Evolutionary conservation across 805 yeast genomes (phyloP).

Genomic region (Kodamaea leandrae): DNA sequence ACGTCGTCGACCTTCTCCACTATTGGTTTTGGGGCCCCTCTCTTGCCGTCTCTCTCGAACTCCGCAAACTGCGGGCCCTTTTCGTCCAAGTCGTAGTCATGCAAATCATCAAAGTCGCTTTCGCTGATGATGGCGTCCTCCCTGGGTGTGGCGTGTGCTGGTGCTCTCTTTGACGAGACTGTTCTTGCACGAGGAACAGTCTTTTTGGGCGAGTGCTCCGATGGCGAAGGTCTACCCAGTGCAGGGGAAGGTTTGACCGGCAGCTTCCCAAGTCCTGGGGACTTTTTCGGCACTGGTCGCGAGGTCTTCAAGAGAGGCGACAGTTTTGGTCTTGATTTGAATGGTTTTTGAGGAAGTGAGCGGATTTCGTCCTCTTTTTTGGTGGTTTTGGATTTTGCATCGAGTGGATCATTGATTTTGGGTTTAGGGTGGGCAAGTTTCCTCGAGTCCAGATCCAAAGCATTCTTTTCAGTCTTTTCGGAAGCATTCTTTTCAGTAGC

Average conservation of each 20-base stretch:
- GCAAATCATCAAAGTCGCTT: constrained; percentile 39
- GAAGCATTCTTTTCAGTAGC: background rate
- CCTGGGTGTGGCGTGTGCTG: constrained; percentile 4
- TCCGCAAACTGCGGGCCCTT: constrained; percentile 17
- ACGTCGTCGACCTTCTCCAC: constrained; percentile 11
- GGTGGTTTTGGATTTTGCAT: background rate
- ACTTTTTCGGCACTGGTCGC: background rate
- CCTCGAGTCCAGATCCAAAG: too few relatives aligned
- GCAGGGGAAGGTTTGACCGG: background rate
- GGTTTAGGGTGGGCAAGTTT: too few relatives aligned
- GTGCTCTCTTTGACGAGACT: constrained; percentile 3
- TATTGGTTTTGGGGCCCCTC: constrained; percentile 6
- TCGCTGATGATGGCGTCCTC: constrained; percentile 28
- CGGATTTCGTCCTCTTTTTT: background rate
- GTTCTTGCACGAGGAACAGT: background rate
- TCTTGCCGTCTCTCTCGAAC: constrained; percentile 11
- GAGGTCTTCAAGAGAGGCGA: background rate
- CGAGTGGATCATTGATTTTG: background rate
- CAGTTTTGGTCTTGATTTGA: background rate
- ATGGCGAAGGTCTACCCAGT: background rate
- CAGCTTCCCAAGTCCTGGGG: background rate
- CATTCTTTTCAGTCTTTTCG: too few relatives aligned
- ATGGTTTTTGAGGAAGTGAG: background rate
- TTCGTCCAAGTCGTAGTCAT: constrained; percentile 12
- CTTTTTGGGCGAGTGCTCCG: constrained; percentile 2